Evolutionary conservation across 2,329 filamentous ascomycete genomes (phyloP), one percentile per base, ranked within the genome.

Genomic region (Trichoderma harzianum): DNA sequence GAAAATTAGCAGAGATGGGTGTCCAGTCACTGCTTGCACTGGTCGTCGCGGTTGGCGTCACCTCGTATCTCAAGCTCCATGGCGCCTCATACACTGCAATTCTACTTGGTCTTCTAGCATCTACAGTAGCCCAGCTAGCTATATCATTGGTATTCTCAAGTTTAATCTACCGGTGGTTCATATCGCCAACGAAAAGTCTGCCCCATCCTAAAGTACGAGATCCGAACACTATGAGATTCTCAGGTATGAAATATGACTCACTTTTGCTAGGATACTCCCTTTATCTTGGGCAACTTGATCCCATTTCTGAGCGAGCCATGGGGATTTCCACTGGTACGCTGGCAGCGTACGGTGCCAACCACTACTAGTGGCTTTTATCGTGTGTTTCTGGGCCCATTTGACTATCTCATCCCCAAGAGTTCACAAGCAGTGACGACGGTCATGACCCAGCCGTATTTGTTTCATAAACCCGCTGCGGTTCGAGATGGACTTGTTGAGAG

Each of bases 331-430:
- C 7, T 68, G 28, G 65, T 18, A 7, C 26, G 39, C 18, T 68
- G 65, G 65, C 65, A 68, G 26, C 47, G 16, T 16, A 58, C 43
- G 4, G 47, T 68, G 18, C 30, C 47, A 3, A 28, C 28, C 6
- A 68, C 51, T 11, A 14, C 11, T 12, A 68, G 65, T 28, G 65
- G 65, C n/a, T 68, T 68, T 21, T 68, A 68, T 32, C 65, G 65
- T 68, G 34, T 68, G 30, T 68, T 68, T 36, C 26, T 68, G 32
- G 65, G 65, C 11, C 65, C 65, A 14, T 68, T 60, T 28, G 65
- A 68, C 51, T 68, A 43, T 53, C 30, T 68, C 3, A 43, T 68
- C 5, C 65, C 65, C n/a, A 68, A 26, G n/a, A 58, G 30, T 58
- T 39, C 47, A 14, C 28, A 68, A 18, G 65, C 65, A 16, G 32